Evolutionary conservation across 805 yeast genomes (phyloP), one percentile per base, ranked within the genome.

Genomic region (Saccharomycopsis sp.): DNA sequence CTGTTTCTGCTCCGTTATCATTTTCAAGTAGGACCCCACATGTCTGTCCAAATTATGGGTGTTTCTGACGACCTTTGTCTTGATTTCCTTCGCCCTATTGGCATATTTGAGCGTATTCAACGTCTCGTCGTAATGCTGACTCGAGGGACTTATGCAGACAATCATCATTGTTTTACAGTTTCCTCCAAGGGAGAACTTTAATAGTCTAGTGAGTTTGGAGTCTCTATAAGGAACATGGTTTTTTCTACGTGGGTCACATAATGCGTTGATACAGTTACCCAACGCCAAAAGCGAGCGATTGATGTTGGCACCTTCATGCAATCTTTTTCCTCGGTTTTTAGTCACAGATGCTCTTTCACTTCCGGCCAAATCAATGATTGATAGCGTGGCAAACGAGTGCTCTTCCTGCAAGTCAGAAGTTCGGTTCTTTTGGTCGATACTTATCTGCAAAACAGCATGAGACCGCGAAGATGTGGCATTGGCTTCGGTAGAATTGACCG

Each of bases 111-210:
- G 77, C 0, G 97, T 89, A 68, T 92, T 92, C 55, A 89, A 74
- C 0, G 98, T 91, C 67, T 92, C 98, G 67, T 92, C 98, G 69
- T 90, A 91, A 70, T 92, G 97, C 50, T 76, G 78, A 34, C 88
- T 81, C 59, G 91, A 87, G 0, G 97, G 97, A 2, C 95, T 85
- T 2, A 92, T 80, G 71, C 98, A 92, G 1, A 91, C 97, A 63
- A 92, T 89, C 98, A 92, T 92, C 2, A 90, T 91, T 0, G 98
- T 92, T 68, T 88, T 87, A 71, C 98, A 92, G 67, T 90, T 89
- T 0, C 97, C 97, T 2, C 97, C 97, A 14, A 92, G 73, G 0
- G 97, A 91, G 67, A 89, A 90, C 68, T 91, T 90, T 57, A 92
- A 77, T 53, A 92, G 74, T 63, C 98, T 73, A 0, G 98, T 92